These are phyloP conservation scores for Salix koriyanagi DNA, from an alignment of 345 rosid genomes.

Conservation along the genomic window DNA sequence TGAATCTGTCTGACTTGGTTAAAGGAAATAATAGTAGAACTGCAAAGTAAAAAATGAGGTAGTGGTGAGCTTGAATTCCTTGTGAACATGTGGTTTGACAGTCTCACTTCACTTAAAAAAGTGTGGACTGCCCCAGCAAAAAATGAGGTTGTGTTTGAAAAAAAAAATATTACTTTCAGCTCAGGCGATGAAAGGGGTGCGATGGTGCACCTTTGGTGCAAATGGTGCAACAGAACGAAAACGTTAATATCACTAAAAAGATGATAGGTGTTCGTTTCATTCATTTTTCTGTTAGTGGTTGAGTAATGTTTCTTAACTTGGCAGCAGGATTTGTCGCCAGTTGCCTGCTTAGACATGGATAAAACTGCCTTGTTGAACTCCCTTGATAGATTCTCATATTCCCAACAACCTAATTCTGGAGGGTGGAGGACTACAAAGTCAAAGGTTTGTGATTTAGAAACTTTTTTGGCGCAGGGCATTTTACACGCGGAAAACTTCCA, in stretches of 20 bases:
- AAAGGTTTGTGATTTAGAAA: constrained; percentile 41
- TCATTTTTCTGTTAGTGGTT: background rate
- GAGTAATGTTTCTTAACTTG: background rate
- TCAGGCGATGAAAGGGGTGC: too few species aligned
- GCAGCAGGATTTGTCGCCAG: constrained; percentile 32
- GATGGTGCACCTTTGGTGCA: background rate
- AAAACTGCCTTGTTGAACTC: constrained; percentile 38
- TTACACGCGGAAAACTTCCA: background rate
- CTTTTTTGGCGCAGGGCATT: background rate
- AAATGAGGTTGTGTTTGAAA: too few species aligned
- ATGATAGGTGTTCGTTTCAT: background rate
- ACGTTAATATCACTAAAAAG: background rate
- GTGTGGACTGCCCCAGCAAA: too few species aligned
- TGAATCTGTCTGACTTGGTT: too few species aligned
- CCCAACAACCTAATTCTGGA: constrained; percentile 40
- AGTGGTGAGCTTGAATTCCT: too few species aligned
- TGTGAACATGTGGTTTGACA: too few species aligned
- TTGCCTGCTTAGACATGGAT: constrained; percentile 17
- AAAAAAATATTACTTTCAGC: too few species aligned
- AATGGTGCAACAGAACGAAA: background rate
- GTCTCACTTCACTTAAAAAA: too few species aligned
- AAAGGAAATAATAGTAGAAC: too few species aligned
- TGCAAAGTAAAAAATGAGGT: too few species aligned
- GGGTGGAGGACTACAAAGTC: constrained; percentile 89
- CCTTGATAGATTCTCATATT: constrained; percentile 56